Percentiles rank a stretch among this genome's conserved stretches.
Evolutionary conservation across 2,329 filamentous ascomycete species (phyloP).

Genomic region (Clarireedia homoeocarpa): DNA sequence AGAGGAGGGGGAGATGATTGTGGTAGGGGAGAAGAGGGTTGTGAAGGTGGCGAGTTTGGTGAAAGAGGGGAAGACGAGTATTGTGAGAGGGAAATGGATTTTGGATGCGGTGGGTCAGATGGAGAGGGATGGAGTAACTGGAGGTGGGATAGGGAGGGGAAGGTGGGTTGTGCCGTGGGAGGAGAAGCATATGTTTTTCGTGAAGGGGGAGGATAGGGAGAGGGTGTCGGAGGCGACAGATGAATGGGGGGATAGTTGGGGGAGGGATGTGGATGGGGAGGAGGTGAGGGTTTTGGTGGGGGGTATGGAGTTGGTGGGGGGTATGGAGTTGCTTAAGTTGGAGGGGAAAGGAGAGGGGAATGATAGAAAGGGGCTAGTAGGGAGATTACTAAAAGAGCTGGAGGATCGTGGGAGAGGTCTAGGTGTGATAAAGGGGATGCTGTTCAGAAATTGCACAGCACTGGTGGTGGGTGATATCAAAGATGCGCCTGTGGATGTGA

Average conservation of each 20-base stretch:
- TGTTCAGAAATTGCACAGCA: conserved; percentile 39
- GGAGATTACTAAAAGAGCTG: conserved; percentile 45
- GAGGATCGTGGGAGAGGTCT: conserved; percentile 43
- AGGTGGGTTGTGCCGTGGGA: conserved; percentile 55
- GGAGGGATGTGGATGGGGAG: conserved; percentile 55
- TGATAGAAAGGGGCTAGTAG: conserved; percentile 38
- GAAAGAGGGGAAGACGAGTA: conserved; percentile 61
- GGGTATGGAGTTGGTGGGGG: conserved; percentile 37
- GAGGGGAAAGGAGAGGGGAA: conserved; percentile 29
- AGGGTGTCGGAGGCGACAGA: conserved; percentile 60
- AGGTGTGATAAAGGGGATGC: conserved; percentile 40
- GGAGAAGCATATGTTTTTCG: conserved; percentile 63
- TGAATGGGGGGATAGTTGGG: conserved; percentile 74
- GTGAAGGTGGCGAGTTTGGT: conserved; percentile 80
- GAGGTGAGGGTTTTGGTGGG: conserved; percentile 51
- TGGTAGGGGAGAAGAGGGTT: conserved; percentile 71
- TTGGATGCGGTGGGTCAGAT: conserved; percentile 54
- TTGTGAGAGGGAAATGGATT: conserved; percentile 77
- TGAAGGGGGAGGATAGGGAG: conserved; percentile 46
- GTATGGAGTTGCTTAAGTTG: conserved; percentile 32
- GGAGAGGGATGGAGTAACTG: conserved; percentile 37
- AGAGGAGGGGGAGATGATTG: conserved; percentile 49
- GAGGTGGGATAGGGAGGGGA: conserved; percentile 32
- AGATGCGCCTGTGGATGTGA: conserved; percentile 27
- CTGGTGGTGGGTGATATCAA: conserved; percentile 27